Conservation (phyloP, 495 filamentous ascomycete species). For the Amniculicola lignicola region DNA sequence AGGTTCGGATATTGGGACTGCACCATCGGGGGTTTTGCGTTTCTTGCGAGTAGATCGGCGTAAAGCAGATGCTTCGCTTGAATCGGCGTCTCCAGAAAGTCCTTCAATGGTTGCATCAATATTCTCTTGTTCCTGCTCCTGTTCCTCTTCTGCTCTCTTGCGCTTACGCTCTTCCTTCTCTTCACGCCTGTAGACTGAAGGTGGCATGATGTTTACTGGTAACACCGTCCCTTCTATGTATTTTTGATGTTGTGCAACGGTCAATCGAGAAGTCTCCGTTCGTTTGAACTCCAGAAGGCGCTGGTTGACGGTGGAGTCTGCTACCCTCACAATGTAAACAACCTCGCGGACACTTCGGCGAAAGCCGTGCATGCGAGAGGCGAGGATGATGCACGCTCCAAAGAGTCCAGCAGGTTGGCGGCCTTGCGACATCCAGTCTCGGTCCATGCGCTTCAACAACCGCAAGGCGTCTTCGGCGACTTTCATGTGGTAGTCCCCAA, state of each 20-base stretch:
- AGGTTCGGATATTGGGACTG: constrained; percentile 9
- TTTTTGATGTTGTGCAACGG: constrained; percentile 81
- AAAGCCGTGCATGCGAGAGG: constrained; percentile 96
- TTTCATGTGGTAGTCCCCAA: constrained; percentile 68
- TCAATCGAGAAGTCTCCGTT: constrained; percentile 73
- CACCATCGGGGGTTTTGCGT: no score
- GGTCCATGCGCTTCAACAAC: constrained; percentile 85
- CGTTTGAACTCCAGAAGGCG: constrained; percentile 85
- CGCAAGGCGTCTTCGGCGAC: constrained; percentile 82
- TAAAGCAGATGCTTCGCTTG: neutral
- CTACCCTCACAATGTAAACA: constrained; percentile 93
- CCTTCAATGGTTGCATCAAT: neutral
- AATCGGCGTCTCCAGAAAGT: neutral
- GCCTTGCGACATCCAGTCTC: constrained; percentile 93
- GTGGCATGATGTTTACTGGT: constrained; percentile 64
- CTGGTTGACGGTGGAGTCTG: constrained; percentile 82
- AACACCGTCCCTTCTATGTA: constrained; percentile 53
- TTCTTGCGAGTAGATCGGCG: neutral
- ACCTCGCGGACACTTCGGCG: constrained; percentile 86
- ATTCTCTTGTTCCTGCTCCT: constrained; percentile 8
- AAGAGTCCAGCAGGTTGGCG: constrained; percentile 91
- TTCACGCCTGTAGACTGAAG: constrained; percentile 68
- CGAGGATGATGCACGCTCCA: constrained; percentile 89
- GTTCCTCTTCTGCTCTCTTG: constrained; percentile 39
- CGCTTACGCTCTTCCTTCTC: constrained; percentile 43